Base-by-base conservation (phyloP, 1,284 basidiomycete genomes). In the Waitea zeae region DNA sequence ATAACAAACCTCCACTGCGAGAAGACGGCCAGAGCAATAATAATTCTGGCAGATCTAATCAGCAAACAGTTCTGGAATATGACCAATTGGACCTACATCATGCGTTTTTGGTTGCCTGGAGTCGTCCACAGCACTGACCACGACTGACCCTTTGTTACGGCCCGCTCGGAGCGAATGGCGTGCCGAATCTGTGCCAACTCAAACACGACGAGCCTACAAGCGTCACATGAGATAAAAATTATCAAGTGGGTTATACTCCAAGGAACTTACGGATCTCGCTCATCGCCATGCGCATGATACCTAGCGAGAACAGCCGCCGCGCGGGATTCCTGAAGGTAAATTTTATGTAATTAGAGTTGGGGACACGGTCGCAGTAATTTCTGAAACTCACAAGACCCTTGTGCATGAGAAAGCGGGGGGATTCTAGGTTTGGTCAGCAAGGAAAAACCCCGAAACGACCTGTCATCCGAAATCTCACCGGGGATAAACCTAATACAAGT, bases 1-100 rank as follows among this genome's bases (percentile, higher is more conserved):
- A n/a, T n/a, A n/a, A n/a, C n/a, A n/a, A n/a, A n/a, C 20, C 64
- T 67, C 67, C 70, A 75, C 43, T 75, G 71, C 2, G 67, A 70
- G 57, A 73, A 72, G 52, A 73, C 59, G 3, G 64, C 68, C 26
- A 72, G 56, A 0, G 67, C 69, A 29, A 72, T 43, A 46, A 72
- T 65, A 14, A 19, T n/a, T n/a, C n/a, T n/a, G n/a, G n/a, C n/a
- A n/a, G n/a, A n/a, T n/a, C n/a, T n/a, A n/a, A n/a, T n/a, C n/a
- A n/a, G n/a, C n/a, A n/a, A n/a, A n/a, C n/a, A n/a, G n/a, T n/a
- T n/a, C n/a, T n/a, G n/a, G n/a, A n/a, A n/a, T n/a, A n/a, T n/a
- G n/a, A n/a, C n/a, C n/a, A n/a, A n/a, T n/a, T n/a, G n/a, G n/a
- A n/a, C n/a, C n/a, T n/a, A 7, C 31, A 7, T 15, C 37, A 72